Evolutionary conservation across 306 rosid species (phyloP).

Genomic region (Myrica gale): DNA sequence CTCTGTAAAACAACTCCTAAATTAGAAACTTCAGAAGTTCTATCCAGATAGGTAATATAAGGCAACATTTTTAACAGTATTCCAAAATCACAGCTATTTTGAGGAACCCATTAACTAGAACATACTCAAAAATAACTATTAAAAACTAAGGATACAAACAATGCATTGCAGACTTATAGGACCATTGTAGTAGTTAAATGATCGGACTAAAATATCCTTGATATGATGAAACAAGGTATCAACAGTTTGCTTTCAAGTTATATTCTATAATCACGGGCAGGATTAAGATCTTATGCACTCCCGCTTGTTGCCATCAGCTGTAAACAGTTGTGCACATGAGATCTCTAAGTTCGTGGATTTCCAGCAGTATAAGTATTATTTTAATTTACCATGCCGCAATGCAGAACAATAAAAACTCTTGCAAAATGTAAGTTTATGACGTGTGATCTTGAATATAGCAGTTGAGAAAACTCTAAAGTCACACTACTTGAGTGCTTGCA

Average conservation of each 20-base stretch:
- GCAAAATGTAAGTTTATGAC: slow-evolving; percentile 1
- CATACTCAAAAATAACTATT: not conserved
- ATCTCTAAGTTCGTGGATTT: slow-evolving; percentile 6
- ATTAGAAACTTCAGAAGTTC: slow-evolving; percentile 30
- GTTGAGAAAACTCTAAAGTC: not conserved
- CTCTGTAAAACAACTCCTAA: slow-evolving; percentile 53
- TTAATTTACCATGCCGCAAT: not conserved
- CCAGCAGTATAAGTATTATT: not conserved
- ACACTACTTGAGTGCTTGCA: slow-evolving; percentile 2
- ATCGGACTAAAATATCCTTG: not conserved
- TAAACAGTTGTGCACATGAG: slow-evolving; percentile 11
- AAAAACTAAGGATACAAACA: not conserved
- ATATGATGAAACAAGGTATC: not conserved
- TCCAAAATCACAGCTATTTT: no score
- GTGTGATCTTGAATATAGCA: not conserved
- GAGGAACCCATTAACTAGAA: no score
- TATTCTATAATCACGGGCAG: slow-evolving; percentile 13
- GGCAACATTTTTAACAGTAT: not conserved
- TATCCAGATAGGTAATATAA: slow-evolving; percentile 4
- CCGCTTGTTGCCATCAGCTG: slow-evolving; percentile 1
- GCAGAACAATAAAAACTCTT: not conserved
- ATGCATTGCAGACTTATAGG: not conserved
- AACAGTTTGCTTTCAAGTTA: not conserved
- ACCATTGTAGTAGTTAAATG: slow-evolving; percentile 6
- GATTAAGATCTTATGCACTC: slow-evolving; percentile 9